phyloP scores from a whole-genome alignment of 2,329 filamentous ascomycete genomes.

The Fusarium paranaense region DNA sequence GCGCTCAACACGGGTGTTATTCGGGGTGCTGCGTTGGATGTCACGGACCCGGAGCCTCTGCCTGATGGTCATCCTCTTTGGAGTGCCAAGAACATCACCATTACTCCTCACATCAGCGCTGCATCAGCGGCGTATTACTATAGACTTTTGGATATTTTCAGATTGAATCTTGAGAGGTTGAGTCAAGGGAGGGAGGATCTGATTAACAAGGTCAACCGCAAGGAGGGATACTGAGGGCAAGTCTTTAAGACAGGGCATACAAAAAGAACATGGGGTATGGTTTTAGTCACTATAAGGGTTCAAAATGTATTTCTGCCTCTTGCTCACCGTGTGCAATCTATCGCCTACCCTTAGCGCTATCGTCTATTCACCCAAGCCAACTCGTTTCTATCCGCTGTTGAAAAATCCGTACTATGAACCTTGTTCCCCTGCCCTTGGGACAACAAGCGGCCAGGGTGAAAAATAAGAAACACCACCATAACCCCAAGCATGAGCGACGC shows the following conservation, averaged over 20 bases:
- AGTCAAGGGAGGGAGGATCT: slow-evolving; percentile 51
- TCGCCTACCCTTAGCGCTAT: background rate
- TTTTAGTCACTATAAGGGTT: background rate
- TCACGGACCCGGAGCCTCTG: slow-evolving; percentile 83
- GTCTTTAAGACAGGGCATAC: background rate
- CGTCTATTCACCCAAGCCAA: background rate
- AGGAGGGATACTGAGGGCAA: slow-evolving; percentile 44
- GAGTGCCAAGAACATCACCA: slow-evolving; percentile 74
- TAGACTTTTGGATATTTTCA: slow-evolving; percentile 56
- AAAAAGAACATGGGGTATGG: background rate
- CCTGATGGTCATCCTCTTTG: slow-evolving; percentile 76
- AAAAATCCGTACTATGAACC: background rate
- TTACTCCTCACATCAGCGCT: slow-evolving; percentile 66
- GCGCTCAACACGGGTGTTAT: slow-evolving; percentile 63
- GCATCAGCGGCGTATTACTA: slow-evolving; percentile 54
- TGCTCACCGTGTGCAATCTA: background rate
- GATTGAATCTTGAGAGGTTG: slow-evolving; percentile 54
- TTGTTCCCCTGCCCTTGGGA: background rate
- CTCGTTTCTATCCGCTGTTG: background rate
- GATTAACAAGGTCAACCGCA: slow-evolving; percentile 55
- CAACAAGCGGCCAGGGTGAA: background rate
- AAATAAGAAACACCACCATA: background rate
- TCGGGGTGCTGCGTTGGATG: slow-evolving; percentile 78
- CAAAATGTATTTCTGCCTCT: background rate
- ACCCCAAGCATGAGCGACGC: background rate